Conservation (phyloP, 75 land plant species). For the Sequoia sempervirens region DNA sequence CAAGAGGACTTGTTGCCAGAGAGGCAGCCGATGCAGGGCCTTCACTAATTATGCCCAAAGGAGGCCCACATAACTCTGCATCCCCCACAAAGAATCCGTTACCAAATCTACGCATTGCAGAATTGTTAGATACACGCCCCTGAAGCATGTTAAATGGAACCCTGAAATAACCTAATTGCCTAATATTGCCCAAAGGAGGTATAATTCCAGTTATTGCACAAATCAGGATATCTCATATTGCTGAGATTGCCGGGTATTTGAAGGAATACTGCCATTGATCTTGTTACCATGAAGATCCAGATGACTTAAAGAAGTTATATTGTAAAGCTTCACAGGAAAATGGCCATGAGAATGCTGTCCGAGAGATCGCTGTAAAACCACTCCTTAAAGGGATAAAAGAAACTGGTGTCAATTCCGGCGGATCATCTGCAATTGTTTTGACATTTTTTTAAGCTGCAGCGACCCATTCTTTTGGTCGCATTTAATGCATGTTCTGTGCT, state of each 20-base stretch:
- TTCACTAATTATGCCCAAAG: slow-evolving; percentile 38
- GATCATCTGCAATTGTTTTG: neutral
- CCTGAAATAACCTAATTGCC: slow-evolving; percentile 51
- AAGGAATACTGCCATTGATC: slow-evolving; percentile 67
- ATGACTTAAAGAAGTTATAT: slow-evolving; percentile 47
- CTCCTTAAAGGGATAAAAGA: neutral
- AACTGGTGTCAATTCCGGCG: neutral
- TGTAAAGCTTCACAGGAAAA: slow-evolving; percentile 57
- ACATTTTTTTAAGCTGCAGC: neutral
- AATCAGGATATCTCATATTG: slow-evolving; percentile 37
- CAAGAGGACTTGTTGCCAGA: slow-evolving; percentile 1
- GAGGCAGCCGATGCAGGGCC: neutral
- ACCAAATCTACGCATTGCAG: slow-evolving; percentile 53
- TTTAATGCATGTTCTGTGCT: neutral
- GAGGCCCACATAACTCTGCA: slow-evolving; percentile 66
- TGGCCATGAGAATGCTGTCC: slow-evolving; percentile 51
- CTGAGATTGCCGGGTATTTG: slow-evolving; percentile 45
- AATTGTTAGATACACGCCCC: slow-evolving; percentile 54
- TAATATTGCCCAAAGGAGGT: slow-evolving; percentile 58
- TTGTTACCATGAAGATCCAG: slow-evolving; percentile 60
- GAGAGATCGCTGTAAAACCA: slow-evolving; percentile 71
- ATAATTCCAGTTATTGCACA: slow-evolving; percentile 72
- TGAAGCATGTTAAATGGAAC: slow-evolving; percentile 80
- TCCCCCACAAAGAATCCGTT: slow-evolving; percentile 61
- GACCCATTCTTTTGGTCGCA: neutral